Conservation (phyloP, 139 green algal genomes). For the Diplosphaera chodatii region DNA sequence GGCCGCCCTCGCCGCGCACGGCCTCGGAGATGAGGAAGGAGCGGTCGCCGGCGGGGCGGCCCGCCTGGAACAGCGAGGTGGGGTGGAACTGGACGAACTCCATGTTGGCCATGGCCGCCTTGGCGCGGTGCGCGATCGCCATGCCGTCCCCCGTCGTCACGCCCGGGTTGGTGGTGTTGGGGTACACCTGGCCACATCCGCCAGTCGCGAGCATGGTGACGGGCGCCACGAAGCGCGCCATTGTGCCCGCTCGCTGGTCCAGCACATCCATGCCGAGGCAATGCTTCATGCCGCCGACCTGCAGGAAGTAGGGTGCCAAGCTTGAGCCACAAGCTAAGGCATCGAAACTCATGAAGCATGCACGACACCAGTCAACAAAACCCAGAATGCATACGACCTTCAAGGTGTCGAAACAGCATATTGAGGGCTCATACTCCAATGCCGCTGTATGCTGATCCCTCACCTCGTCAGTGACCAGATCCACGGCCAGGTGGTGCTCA, state of each 20-base stretch:
- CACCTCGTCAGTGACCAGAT: constrained; percentile 53
- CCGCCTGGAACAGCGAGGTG: constrained; percentile 59
- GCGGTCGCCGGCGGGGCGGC: constrained; percentile 21
- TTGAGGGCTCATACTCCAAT: too few species aligned
- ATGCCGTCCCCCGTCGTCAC: constrained; percentile 95
- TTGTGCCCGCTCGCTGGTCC: constrained; percentile 33
- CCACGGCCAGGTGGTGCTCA: constrained; percentile 70
- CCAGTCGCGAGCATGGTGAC: constrained; percentile 88
- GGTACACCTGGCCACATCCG: constrained; percentile 90
- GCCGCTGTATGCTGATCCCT: not conserved
- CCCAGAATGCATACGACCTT: too few species aligned
- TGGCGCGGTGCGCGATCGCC: constrained; percentile 85
- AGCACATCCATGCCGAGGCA: constrained; percentile 84
- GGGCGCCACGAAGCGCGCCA: constrained; percentile 64
- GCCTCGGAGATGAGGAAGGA: constrained; percentile 95
- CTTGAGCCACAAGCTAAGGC: too few species aligned
- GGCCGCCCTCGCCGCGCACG: constrained; percentile 85
- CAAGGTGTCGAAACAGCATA: too few species aligned
- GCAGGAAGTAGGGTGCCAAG: constrained; percentile 1
- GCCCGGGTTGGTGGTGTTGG: constrained; percentile 94
- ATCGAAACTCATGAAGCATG: too few species aligned
- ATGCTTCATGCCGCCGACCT: constrained; percentile 38
- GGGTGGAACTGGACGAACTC: constrained; percentile 99
- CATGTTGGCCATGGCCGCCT: constrained; percentile 85
- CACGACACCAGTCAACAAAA: too few species aligned